Evolutionary conservation across 345 rosid species (phyloP).

Genomic region (Litchi chinensis): DNA sequence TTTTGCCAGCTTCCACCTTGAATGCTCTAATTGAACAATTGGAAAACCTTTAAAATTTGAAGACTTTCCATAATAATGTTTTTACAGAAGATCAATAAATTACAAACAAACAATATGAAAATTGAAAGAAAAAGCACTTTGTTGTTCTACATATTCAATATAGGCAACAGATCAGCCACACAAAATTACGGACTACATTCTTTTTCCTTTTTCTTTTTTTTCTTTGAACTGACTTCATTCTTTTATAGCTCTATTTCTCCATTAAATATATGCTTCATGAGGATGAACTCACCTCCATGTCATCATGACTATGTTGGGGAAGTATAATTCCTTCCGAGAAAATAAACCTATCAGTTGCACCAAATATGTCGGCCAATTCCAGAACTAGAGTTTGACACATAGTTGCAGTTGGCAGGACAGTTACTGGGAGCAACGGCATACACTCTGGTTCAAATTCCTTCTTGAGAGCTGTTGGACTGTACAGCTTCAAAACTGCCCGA

Average conservation of each 20-base stretch:
- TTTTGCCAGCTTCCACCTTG: not conserved
- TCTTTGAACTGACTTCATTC: not conserved
- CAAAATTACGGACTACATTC: not conserved
- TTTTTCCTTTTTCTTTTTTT: not conserved
- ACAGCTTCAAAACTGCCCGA: conserved; percentile 63
- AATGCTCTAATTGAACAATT: not conserved
- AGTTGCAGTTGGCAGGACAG: conserved; percentile 44
- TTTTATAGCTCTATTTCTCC: not conserved
- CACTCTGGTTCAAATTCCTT: conserved; percentile 76
- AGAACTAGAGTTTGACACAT: conserved; percentile 50
- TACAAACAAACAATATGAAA: not conserved
- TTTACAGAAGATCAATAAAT: not conserved
- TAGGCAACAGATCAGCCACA: not conserved
- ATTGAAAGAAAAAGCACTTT: not conserved
- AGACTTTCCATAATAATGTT: not conserved
- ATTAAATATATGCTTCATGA: conserved; percentile 3
- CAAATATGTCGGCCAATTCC: conserved; percentile 63
- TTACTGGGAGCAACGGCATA: conserved; percentile 65
- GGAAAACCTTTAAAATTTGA: not conserved
- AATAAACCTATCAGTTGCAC: conserved; percentile 56
- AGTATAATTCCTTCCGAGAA: conserved; percentile 46
- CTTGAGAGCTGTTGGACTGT: conserved; percentile 49
- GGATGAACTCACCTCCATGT: conserved; percentile 28
- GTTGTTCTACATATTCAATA: not conserved
- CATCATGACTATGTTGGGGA: conserved; percentile 24